Conservation (phyloP, 2,329 filamentous ascomycete species). For the Cladosporium sp. region DNA sequence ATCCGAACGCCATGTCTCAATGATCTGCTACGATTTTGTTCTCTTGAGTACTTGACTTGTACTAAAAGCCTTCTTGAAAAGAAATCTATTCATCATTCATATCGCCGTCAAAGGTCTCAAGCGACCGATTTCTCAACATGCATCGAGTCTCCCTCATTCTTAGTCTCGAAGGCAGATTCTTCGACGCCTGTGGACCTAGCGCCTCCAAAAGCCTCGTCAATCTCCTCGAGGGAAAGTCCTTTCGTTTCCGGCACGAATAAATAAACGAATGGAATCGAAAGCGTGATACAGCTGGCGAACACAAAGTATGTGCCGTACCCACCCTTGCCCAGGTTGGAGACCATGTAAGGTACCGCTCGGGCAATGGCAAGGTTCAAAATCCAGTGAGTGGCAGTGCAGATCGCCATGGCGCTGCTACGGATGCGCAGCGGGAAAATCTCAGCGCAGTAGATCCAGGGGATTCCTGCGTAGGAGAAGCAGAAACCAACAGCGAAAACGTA, state of each 20-base stretch:
- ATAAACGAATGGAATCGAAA: constrained; percentile 32
- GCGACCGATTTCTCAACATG: neutral
- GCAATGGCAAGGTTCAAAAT: constrained; percentile 22
- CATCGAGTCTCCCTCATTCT: neutral
- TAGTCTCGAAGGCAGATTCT: neutral
- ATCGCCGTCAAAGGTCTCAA: neutral
- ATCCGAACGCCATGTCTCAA: neutral
- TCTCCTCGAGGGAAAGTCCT: constrained; percentile 36
- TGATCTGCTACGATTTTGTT: no score
- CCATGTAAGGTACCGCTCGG: constrained; percentile 16
- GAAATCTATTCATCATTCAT: neutral
- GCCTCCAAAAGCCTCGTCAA: constrained; percentile 40
- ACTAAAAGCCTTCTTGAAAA: no score
- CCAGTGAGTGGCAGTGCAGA: constrained; percentile 19
- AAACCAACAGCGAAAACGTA: constrained; percentile 17
- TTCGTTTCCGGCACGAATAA: constrained; percentile 37
- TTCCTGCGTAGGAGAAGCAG: constrained; percentile 16
- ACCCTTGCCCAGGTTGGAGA: constrained; percentile 8
- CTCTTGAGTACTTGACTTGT: no score
- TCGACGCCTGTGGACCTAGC: constrained; percentile 29
- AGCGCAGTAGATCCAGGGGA: constrained; percentile 15
- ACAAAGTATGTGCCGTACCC: constrained; percentile 17
- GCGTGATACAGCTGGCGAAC: constrained; percentile 23
- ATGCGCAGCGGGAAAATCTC: constrained; percentile 13
- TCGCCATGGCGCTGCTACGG: constrained; percentile 14